Conservation (phyloP, 768 basidiomycete genomes). For the Pleurotus pulmonarius region DNA sequence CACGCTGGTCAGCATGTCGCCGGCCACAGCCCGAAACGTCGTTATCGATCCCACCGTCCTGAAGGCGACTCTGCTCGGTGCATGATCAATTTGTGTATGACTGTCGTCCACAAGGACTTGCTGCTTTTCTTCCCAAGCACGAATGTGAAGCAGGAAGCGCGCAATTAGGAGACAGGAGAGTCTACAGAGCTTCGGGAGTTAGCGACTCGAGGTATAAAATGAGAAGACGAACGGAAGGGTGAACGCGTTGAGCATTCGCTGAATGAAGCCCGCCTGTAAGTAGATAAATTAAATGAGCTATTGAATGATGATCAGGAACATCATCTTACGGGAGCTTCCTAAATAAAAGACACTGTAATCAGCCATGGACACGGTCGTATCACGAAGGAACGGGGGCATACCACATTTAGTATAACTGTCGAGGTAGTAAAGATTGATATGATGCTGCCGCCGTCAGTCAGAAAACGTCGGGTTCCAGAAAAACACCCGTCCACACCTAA, state of each 20-base stretch:
- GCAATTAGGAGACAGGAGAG: constrained; percentile 18
- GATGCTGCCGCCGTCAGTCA: constrained; percentile 10
- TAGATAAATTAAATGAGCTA: background rate
- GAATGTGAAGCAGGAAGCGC: constrained; percentile 19
- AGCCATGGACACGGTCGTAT: background rate
- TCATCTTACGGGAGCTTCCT: background rate
- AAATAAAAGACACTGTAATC: background rate
- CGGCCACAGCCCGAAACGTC: too few relatives aligned
- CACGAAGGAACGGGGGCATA: constrained; percentile 13
- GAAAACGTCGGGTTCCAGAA: background rate
- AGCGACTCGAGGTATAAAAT: background rate
- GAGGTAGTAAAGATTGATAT: constrained; percentile 21
- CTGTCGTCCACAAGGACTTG: too few relatives aligned
- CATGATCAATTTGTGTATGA: too few relatives aligned
- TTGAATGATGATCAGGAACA: background rate
- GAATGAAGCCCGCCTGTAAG: constrained; percentile 22
- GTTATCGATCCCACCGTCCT: too few relatives aligned
- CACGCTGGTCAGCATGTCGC: too few relatives aligned
- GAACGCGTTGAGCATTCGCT: constrained; percentile 10
- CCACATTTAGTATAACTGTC: constrained; percentile 18
- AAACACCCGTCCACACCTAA: constrained; percentile 14
- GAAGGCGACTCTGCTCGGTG: too few relatives aligned
- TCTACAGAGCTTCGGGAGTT: background rate
- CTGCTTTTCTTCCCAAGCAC: constrained; percentile 14
- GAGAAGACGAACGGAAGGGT: background rate